Conservation (phyloP, 139 green algal genomes). For the Chlorella sorokiniana region DNA sequence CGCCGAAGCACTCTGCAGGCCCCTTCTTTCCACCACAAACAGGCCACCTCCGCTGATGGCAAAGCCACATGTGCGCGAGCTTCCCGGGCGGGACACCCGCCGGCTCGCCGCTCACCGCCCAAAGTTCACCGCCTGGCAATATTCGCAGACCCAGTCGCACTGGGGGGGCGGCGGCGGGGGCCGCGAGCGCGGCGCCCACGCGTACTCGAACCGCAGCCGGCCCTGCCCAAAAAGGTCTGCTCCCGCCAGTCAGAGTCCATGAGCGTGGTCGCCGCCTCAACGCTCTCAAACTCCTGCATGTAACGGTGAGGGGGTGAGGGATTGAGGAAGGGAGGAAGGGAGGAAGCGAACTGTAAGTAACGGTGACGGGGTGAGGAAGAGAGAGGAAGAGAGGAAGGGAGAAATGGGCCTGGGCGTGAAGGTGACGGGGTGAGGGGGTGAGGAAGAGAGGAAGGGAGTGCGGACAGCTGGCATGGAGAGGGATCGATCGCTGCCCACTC, state of each 20-base stretch:
- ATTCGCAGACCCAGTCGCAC: slow-evolving; percentile 73
- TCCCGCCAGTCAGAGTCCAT: slow-evolving; percentile 56
- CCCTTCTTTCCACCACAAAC: too few relatives aligned
- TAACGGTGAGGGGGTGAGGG: too few relatives aligned
- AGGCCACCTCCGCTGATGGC: too few relatives aligned
- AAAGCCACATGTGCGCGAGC: too few relatives aligned
- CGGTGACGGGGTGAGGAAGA: too few relatives aligned
- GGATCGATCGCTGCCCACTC: not conserved
- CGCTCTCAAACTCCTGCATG: slow-evolving; percentile 57
- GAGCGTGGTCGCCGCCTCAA: slow-evolving; percentile 51
- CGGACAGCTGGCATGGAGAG: not conserved
- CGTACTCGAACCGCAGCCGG: slow-evolving; percentile 60
- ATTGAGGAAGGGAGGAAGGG: not conserved
- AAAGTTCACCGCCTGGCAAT: slow-evolving; percentile 76
- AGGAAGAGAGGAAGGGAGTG: not conserved
- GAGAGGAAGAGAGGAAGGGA: too few relatives aligned
- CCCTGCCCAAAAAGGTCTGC: slow-evolving; percentile 30
- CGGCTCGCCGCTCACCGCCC: slow-evolving; percentile 47
- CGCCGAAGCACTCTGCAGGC: too few relatives aligned
- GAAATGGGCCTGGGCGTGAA: too few relatives aligned
- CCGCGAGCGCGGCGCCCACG: not conserved
- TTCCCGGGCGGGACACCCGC: too few relatives aligned
- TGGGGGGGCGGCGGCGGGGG: not conserved
- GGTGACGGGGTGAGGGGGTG: not conserved
- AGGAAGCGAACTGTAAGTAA: not conserved